Evolutionary conservation across 2,329 filamentous ascomycete genomes (phyloP).

Genomic region (Pyrenochaeta sp.): DNA sequence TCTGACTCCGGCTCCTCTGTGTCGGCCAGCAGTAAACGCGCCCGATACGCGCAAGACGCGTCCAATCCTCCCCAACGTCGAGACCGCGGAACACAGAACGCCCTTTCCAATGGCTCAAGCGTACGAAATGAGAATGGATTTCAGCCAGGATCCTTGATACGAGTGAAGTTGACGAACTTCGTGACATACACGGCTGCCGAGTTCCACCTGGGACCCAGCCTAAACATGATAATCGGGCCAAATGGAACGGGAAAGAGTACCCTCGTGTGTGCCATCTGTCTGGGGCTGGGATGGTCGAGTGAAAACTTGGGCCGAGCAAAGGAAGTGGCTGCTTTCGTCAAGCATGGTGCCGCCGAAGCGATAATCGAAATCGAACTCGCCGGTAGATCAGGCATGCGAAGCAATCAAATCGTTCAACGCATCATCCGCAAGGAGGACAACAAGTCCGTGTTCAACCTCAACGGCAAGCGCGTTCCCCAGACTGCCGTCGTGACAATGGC

Average conservation of each 20-base stretch:
- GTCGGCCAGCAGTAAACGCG: conserved; percentile 42
- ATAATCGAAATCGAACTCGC: conserved; percentile 91
- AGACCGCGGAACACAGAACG: conserved; percentile 5
- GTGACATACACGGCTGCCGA: conserved; percentile 94
- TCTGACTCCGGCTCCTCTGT: conserved; percentile 29
- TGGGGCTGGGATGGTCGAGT: conserved; percentile 81
- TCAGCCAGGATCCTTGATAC: conserved; percentile 83
- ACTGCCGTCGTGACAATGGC: conserved; percentile 73
- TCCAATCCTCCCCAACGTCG: conserved; percentile 18
- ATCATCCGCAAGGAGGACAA: conserved; percentile 84
- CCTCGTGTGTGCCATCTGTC: conserved; percentile 92
- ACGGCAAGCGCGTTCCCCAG: conserved; percentile 68
- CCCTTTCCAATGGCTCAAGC: conserved; percentile 7
- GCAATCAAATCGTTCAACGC: conserved; percentile 77
- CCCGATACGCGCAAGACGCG: conserved; percentile 40
- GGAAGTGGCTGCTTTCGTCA: conserved; percentile 88
- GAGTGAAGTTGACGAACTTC: conserved; percentile 86
- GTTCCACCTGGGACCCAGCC: conserved; percentile 86
- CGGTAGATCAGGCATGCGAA: conserved; percentile 60
- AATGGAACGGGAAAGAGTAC: conserved; percentile 99
- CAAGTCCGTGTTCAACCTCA: conserved; percentile 78
- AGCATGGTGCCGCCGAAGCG: conserved; percentile 80
- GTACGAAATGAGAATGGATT: conserved; percentile 27
- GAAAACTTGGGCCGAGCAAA: conserved; percentile 84
- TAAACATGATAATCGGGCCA: conserved; percentile 99